Conservation (phyloP, 306 rosid species). For the Quercus wislizeni region DNA sequence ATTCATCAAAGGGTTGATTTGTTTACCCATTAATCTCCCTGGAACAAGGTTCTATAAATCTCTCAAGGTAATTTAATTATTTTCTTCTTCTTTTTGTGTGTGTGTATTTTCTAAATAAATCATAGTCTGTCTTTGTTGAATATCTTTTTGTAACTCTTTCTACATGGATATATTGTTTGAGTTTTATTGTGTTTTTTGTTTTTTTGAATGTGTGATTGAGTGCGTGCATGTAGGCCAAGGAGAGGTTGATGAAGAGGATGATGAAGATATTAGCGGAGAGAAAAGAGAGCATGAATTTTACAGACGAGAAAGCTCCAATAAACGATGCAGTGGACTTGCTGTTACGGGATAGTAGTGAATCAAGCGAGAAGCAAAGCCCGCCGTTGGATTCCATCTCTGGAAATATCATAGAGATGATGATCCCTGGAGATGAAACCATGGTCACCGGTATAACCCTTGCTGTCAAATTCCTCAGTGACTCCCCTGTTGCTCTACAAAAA, state of each 20-base stretch:
- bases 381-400: slow-evolving; percentile 61
- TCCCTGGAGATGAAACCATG: slow-evolving; percentile 91
- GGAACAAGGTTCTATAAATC: slow-evolving; percentile 85
- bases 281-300: slow-evolving; percentile 16
- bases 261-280: slow-evolving; percentile 49
- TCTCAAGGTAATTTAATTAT: slow-evolving; percentile 48
- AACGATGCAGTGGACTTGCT: slow-evolving; percentile 71
- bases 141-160: too few species aligned
- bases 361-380: slow-evolving; percentile 24
- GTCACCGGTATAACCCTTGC: slow-evolving; percentile 81
- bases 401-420: slow-evolving; percentile 76
- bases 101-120: neutral
- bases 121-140: too few species aligned
- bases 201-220: neutral
- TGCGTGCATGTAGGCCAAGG: slow-evolving; percentile 64
- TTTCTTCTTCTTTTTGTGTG: neutral
- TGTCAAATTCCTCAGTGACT: slow-evolving; percentile 59
- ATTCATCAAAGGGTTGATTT: slow-evolving; percentile 80
- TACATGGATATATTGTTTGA: too few species aligned
- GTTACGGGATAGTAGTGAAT: slow-evolving; percentile 45
- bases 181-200: neutral
- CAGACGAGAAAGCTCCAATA: slow-evolving; percentile 17
- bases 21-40: slow-evolving; percentile 84
- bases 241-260: slow-evolving; percentile 68
- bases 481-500: slow-evolving; percentile 51